phyloP scores from a whole-genome alignment of 495 filamentous ascomycete genomes.

The Daldinia grandis region DNA sequence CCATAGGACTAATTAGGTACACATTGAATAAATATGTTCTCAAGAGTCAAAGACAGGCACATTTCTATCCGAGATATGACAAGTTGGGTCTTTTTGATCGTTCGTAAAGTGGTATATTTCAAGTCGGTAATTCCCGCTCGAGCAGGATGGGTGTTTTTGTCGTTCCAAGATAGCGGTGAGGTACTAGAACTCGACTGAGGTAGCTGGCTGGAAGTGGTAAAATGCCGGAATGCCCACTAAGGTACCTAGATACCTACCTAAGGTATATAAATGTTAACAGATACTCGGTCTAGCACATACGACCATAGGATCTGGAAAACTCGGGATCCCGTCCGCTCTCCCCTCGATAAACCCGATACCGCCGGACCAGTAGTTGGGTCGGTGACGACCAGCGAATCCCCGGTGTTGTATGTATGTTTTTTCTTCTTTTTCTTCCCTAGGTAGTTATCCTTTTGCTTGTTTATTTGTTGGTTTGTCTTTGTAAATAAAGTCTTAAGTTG shows the following conservation, averaged over 20 bases:
- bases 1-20: conserved; percentile 1
- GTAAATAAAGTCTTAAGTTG: too few species aligned
- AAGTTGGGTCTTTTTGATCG: background rate
- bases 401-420: conserved; percentile 57
- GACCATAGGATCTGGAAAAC: conserved; percentile 56
- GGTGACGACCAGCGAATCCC: conserved; percentile 61
- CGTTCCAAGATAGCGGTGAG: too few species aligned
- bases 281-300: conserved; percentile 39
- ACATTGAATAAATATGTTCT: conserved; percentile 7
- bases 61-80: background rate
- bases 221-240: too few species aligned
- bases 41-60: background rate
- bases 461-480: too few species aligned
- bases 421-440: too few species aligned
- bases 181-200: too few species aligned
- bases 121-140: background rate
- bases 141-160: too few species aligned
- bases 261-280: too few species aligned
- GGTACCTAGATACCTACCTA: too few species aligned
- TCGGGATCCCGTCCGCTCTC: conserved; percentile 63
- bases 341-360: conserved; percentile 54
- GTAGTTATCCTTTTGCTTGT: too few species aligned
- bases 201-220: too few species aligned
- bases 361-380: conserved; percentile 59
- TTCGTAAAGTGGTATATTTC: background rate